Percentiles rank a stretch among this genome's conserved stretches.
Evolutionary conservation across 1,284 basidiomycete genomes (phyloP).

Genomic region (Moesziomyces aphidis): DNA sequence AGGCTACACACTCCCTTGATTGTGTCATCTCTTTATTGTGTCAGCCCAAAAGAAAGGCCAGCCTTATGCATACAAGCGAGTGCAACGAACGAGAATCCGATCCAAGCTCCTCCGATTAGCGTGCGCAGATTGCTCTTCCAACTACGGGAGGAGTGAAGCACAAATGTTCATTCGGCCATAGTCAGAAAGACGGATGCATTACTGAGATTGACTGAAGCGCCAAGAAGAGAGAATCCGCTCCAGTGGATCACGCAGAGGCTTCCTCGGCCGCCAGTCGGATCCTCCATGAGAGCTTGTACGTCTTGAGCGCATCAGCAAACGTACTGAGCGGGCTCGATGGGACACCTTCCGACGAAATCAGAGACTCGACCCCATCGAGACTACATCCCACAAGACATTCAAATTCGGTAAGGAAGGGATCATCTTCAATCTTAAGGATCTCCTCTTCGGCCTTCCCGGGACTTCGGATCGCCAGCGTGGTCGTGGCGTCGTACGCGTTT

Average conservation of each 20-base stretch:
- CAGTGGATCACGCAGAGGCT: neutral
- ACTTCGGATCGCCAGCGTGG: constrained; percentile 22
- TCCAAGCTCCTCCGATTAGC: too few relatives aligned
- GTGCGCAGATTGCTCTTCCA: too few relatives aligned
- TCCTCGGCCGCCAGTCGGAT: constrained; percentile 58
- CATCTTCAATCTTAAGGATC: constrained; percentile 26
- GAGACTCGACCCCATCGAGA: neutral
- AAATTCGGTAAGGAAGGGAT: constrained; percentile 43
- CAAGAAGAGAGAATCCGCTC: neutral
- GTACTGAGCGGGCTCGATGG: constrained; percentile 28
- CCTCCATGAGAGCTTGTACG: constrained; percentile 62
- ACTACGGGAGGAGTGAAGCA: too few relatives aligned
- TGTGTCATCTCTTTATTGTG: neutral
- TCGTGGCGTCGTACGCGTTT: constrained; percentile 26
- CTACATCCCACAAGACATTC: constrained; percentile 17
- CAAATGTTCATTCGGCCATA: too few relatives aligned
- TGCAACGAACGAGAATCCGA: neutral
- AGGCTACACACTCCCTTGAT: constrained; percentile 55
- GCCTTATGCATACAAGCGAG: too few relatives aligned
- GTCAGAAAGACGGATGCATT: too few relatives aligned
- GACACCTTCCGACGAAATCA: neutral
- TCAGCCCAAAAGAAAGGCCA: too few relatives aligned
- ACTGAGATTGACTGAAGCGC: too few relatives aligned
- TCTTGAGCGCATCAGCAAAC: constrained; percentile 59
- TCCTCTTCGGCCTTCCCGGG: constrained; percentile 21